Evolutionary conservation across 2,329 filamentous ascomycete genomes (phyloP).

Genomic region (Cyphellophora europaea): DNA sequence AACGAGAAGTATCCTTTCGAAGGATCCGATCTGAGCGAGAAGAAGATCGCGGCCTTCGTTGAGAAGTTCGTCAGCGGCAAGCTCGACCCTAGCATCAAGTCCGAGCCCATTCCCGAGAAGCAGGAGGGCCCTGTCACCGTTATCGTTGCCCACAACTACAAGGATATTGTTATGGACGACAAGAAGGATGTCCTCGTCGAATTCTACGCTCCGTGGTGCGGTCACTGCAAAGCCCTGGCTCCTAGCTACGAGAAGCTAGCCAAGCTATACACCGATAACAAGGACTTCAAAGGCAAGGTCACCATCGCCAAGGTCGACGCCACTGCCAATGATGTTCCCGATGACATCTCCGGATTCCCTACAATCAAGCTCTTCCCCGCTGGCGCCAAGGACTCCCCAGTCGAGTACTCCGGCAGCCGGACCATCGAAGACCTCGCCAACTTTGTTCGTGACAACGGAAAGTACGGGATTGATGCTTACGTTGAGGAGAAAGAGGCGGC

Average conservation of each 20-base stretch:
- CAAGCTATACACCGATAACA: conserved; percentile 41
- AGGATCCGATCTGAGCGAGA: conserved; percentile 64
- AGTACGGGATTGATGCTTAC: conserved; percentile 65
- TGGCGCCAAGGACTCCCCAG: conserved; percentile 71
- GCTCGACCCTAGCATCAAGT: conserved; percentile 94
- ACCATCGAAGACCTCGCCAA: conserved; percentile 83
- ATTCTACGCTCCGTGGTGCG: conserved; percentile 88
- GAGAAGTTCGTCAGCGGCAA: conserved; percentile 78
- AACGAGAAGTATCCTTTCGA: conserved; percentile 97
- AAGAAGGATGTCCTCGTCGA: conserved; percentile 95
- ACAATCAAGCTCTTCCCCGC: conserved; percentile 98
- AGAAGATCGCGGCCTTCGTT: conserved; percentile 71
- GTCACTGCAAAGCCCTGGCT: conserved; percentile 60
- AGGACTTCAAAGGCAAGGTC: conserved; percentile 47
- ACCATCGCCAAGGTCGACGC: conserved; percentile 86
- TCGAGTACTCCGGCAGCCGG: conserved; percentile 81
- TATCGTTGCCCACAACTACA: conserved; percentile 88
- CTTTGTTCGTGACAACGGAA: conserved; percentile 94
- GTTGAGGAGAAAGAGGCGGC: conserved; percentile 46
- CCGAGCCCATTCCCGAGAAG: conserved; percentile 87
- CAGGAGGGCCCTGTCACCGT: conserved; percentile 83
- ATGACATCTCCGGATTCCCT: conserved; percentile 95
- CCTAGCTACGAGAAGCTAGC: conserved; percentile 60
- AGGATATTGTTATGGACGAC: conserved; percentile 83
- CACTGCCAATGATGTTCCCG: conserved; percentile 89